Percentiles rank a stretch among this genome's conserved stretches.
These are phyloP conservation scores for Beauveria bassiana DNA, from an alignment of 2,329 filamentous ascomycete genomes.

Conservation along the genomic window DNA sequence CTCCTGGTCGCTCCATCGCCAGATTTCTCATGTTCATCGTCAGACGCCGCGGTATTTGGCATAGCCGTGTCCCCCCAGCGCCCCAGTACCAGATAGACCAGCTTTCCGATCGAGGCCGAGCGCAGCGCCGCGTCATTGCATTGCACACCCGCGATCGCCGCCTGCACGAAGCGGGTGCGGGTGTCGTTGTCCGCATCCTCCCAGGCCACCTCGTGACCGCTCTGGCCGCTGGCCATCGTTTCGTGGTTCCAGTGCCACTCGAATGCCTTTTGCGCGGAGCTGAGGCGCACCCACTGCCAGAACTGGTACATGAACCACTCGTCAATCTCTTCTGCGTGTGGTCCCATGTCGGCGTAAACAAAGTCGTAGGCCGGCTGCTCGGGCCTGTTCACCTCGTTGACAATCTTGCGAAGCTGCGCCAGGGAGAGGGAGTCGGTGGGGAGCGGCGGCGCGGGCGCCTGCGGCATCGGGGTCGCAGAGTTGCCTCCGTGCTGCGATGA, in stretches of 20 bases:
- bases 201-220: slow-evolving; percentile 45
- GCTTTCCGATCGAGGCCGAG: slow-evolving; percentile 45
- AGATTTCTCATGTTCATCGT: slow-evolving; percentile 1
- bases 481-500: slow-evolving; percentile 17
- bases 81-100: slow-evolving; percentile 58
- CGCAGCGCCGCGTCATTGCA: slow-evolving; percentile 41
- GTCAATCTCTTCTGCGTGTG: slow-evolving; percentile 81
- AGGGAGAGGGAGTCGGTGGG: slow-evolving; percentile 66
- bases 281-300: slow-evolving; percentile 73
- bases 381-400: slow-evolving; percentile 62
- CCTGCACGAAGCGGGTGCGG: slow-evolving; percentile 48
- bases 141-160: slow-evolving; percentile 38
- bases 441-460: slow-evolving; percentile 29
- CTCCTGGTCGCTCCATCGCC: background rate
- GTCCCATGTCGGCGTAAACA: slow-evolving; percentile 63
- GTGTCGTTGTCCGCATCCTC: slow-evolving; percentile 51
- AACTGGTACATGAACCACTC: slow-evolving; percentile 96
- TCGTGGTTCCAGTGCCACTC: slow-evolving; percentile 64
- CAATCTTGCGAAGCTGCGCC: slow-evolving; percentile 63
- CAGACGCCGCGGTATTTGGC: slow-evolving; percentile 31
- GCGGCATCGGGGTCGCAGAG: slow-evolving; percentile 14
- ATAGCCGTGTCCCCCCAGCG: slow-evolving; percentile 64
- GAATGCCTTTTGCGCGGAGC: slow-evolving; percentile 68
- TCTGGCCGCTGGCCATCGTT: background rate
- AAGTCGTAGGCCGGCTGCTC: slow-evolving; percentile 80